Evolutionary conservation across 495 filamentous ascomycete genomes (phyloP).

Genomic region (Aspergillus homomorphus): DNA sequence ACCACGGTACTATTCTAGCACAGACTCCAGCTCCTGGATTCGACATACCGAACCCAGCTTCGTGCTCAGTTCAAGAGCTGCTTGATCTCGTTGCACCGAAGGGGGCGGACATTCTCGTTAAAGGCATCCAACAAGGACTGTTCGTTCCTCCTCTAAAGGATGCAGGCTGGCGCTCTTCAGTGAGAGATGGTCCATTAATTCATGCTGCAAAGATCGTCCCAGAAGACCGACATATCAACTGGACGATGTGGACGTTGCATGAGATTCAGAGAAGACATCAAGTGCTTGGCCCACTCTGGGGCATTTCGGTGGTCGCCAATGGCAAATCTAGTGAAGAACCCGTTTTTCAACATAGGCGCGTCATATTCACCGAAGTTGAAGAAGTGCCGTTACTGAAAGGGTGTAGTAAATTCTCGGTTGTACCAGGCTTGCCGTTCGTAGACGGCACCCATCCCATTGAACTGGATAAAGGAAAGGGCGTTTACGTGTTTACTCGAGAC

Average conservation of each 20-base stretch:
- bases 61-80: slow-evolving; percentile 43
- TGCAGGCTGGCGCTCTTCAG: slow-evolving; percentile 32
- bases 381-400: slow-evolving; percentile 32
- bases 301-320: slow-evolving; percentile 31
- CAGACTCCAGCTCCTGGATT: slow-evolving; percentile 60
- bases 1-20: slow-evolving; percentile 69
- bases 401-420: slow-evolving; percentile 25
- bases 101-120: slow-evolving; percentile 60
- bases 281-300: slow-evolving; percentile 56
- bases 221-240: slow-evolving; percentile 53
- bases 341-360: slow-evolving; percentile 33
- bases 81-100: slow-evolving; percentile 37
- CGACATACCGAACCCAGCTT: slow-evolving; percentile 42
- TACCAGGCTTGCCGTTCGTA: slow-evolving; percentile 42
- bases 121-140: slow-evolving; percentile 52
- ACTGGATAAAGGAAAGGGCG: slow-evolving; percentile 26
- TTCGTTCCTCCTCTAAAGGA: slow-evolving; percentile 62
- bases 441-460: slow-evolving; percentile 28
- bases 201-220: slow-evolving; percentile 54
- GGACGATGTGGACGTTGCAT: slow-evolving; percentile 45
- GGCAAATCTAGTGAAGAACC: slow-evolving; percentile 16
- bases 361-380: slow-evolving; percentile 41
- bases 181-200: slow-evolving; percentile 20
- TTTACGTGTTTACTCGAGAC: slow-evolving; percentile 42
- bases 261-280: slow-evolving; percentile 49